Conservation (phyloP, 345 rosid species). For the Balakata baccata region DNA sequence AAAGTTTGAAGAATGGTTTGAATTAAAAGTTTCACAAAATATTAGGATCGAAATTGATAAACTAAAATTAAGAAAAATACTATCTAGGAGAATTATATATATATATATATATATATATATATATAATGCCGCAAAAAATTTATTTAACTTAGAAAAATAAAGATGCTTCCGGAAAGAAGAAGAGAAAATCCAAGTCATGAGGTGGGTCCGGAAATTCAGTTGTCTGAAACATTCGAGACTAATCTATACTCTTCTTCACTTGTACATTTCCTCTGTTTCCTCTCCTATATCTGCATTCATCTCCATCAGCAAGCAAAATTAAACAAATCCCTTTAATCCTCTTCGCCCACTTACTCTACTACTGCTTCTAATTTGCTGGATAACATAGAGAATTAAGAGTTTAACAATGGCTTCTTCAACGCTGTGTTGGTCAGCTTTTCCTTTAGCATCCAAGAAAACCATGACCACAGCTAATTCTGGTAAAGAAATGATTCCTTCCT, state of each 20-base stretch:
- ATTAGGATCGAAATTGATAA: too few species aligned
- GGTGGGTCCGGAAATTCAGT: conserved; percentile 7
- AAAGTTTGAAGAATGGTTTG: too few species aligned
- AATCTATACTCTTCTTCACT: conserved; percentile 25
- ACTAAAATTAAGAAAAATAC: too few species aligned
- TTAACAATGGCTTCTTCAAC: conserved; percentile 37
- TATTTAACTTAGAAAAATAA: background rate
- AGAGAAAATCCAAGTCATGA: background rate
- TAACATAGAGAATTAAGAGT: too few species aligned
- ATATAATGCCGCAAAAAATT: background rate
- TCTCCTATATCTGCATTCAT: background rate
- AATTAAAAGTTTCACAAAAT: too few species aligned
- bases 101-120: too few species aligned
- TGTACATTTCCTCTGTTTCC: background rate
- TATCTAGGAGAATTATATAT: too few species aligned
- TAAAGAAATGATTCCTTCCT: conserved; percentile 8
- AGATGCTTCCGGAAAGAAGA: background rate
- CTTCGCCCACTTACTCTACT: background rate
- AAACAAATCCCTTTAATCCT: background rate
- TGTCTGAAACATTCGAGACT: conserved; percentile 22
- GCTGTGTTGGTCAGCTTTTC: conserved; percentile 30
- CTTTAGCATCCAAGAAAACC: conserved; percentile 14
- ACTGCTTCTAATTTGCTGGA: background rate
- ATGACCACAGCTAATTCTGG: background rate
- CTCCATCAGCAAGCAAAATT: background rate